These are phyloP conservation scores for Sideroxylon spinosum DNA, from an alignment of 179 eudicot species.

Conservation along the genomic window DNA sequence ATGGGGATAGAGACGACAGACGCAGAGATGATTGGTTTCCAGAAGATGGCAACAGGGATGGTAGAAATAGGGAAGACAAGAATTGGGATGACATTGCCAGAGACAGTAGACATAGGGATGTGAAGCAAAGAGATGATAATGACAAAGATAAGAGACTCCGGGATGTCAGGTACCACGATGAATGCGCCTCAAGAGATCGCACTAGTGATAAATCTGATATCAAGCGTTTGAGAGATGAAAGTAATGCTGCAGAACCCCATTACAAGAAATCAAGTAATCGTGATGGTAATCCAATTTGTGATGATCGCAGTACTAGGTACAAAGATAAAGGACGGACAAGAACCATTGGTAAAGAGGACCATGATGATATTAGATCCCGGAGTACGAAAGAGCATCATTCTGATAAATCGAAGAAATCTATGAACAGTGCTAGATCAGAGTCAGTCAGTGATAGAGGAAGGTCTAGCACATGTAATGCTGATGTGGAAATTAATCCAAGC, in stretches of 20 bases:
- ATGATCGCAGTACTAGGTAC: constrained; percentile 49
- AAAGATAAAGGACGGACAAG: constrained; percentile 67
- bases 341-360: constrained; percentile 53
- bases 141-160: constrained; percentile 45
- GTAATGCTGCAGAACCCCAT: constrained; percentile 42
- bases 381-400: constrained; percentile 44
- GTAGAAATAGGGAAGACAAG: constrained; percentile 48
- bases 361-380: constrained; percentile 45
- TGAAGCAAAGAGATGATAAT: constrained; percentile 35
- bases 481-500: constrained; percentile 25
- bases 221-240: constrained; percentile 57
- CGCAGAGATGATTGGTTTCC: constrained; percentile 34
- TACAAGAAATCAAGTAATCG: constrained; percentile 47
- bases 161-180: constrained; percentile 50
- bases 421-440: constrained; percentile 45
- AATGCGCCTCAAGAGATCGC: constrained; percentile 40
- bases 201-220: constrained; percentile 51
- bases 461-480: constrained; percentile 32
- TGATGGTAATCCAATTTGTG: constrained; percentile 42
- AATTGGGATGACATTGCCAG: constrained; percentile 49
- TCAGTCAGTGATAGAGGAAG: constrained; percentile 47
- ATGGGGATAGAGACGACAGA: constrained; percentile 42
- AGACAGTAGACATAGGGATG: constrained; percentile 49
- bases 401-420: constrained; percentile 51
- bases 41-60: constrained; percentile 53